Evolutionary conservation across 345 rosid genomes (phyloP).

Genomic region (Luvunga scandens): DNA sequence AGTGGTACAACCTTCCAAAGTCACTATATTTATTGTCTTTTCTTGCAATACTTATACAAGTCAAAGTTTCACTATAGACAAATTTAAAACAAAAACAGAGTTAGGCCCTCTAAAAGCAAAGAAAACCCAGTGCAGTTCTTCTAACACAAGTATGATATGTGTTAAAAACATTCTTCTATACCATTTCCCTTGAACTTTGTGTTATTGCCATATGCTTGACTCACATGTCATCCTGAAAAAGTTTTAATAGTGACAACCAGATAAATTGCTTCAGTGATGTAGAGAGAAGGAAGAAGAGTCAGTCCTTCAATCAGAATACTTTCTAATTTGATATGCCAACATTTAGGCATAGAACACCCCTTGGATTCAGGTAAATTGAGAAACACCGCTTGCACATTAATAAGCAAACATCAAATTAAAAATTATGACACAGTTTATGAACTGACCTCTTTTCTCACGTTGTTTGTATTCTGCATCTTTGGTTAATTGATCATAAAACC

Average conservation of each 20-base stretch:
- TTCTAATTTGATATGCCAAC: background rate
- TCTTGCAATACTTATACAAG: background rate
- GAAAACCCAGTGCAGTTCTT: background rate
- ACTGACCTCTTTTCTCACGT: background rate
- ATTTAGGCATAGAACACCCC: background rate
- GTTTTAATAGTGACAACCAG: background rate
- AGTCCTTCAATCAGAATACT: background rate
- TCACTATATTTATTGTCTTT: background rate
- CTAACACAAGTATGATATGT: background rate
- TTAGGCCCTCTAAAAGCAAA: background rate
- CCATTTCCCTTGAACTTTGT: background rate
- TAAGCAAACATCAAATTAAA: background rate
- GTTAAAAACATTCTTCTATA: background rate
- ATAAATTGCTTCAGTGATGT: background rate
- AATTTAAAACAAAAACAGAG: background rate
- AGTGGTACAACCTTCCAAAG: background rate
- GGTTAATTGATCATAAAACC: background rate
- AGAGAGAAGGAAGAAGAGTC: background rate
- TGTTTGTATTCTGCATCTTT: background rate
- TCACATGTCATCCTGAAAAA: background rate
- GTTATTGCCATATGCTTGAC: background rate
- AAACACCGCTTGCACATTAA: background rate
- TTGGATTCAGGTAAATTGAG: background rate
- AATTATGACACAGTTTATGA: background rate
- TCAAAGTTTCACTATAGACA: background rate